Percentiles rank a stretch among this genome's conserved stretches.
Conservation (phyloP, 148 eudicot genomes). For the Chenopodium album region DNA sequence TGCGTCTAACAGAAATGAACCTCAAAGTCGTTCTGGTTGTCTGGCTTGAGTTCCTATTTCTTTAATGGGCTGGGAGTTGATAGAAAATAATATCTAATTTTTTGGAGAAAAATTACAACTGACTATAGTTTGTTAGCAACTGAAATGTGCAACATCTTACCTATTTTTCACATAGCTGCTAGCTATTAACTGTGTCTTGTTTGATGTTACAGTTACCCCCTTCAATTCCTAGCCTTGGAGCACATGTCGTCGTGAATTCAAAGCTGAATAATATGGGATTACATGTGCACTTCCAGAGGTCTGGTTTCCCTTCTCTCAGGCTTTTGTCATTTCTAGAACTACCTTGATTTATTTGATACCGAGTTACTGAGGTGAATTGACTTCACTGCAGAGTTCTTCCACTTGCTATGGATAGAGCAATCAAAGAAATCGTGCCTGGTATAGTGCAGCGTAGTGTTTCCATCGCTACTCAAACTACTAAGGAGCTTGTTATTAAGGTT, state of each 20-base stretch:
- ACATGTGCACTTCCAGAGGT: constrained; percentile 86
- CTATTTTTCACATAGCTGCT: not conserved
- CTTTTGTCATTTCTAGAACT: not conserved
- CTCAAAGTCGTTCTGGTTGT: not conserved
- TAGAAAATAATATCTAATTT: not conserved
- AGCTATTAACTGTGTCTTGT: not conserved
- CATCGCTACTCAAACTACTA: constrained; percentile 90
- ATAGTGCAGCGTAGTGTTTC: constrained; percentile 97
- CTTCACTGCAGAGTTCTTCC: constrained; percentile 65
- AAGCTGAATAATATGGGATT: constrained; percentile 65
- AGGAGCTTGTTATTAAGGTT: constrained; percentile 94
- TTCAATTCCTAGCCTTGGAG: constrained; percentile 61
- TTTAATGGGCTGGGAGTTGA: not conserved
- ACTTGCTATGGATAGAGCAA: constrained; percentile 82
- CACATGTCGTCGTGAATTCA: constrained; percentile 74
- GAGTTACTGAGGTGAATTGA: not conserved
- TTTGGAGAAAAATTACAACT: not conserved
- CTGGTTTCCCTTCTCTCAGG: constrained; percentile 9
- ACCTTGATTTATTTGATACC: not conserved
- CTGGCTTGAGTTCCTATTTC: not conserved
- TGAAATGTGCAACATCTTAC: too few relatives aligned
- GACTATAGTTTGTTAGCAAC: not conserved
- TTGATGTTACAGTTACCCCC: constrained; percentile 58
- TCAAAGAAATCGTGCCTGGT: constrained; percentile 78
- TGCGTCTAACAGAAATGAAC: not conserved